Evolutionary conservation across 768 basidiomycete species (phyloP).

Genomic region (Russula vinacea): DNA sequence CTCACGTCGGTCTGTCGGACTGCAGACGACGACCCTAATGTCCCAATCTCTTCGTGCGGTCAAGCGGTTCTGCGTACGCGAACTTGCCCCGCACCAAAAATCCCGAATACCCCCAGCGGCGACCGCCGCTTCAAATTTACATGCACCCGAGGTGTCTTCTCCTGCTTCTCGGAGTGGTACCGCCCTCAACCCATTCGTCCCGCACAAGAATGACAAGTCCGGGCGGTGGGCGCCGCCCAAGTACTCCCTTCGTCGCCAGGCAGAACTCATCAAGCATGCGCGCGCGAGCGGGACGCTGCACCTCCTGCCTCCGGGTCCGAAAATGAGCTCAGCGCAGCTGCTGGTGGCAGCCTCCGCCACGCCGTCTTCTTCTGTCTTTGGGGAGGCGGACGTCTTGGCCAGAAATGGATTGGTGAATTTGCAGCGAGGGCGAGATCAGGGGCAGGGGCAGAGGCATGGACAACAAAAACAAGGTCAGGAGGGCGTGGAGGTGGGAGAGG

Average conservation of each 20-base stretch:
- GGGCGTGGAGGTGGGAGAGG: background rate
- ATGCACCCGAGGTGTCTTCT: background rate
- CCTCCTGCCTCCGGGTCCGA: slow-evolving; percentile 67
- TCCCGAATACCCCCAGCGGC: slow-evolving; percentile 40
- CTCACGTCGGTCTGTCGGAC: background rate
- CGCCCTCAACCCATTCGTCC: slow-evolving; percentile 64
- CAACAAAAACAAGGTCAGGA: background rate
- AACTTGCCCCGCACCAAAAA: slow-evolving; percentile 37
- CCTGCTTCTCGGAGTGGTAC: slow-evolving; percentile 24
- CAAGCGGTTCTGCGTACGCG: slow-evolving; percentile 47
- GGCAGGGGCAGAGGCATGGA: background rate
- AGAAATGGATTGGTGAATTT: slow-evolving; percentile 2
- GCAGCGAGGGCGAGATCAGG: background rate
- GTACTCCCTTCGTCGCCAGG: slow-evolving; percentile 73
- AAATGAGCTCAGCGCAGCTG: slow-evolving; percentile 40
- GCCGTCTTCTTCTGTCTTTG: background rate
- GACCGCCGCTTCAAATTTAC: slow-evolving; percentile 20
- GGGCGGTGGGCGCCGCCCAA: slow-evolving; percentile 66
- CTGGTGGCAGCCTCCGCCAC: slow-evolving; percentile 30
- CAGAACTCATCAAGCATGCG: slow-evolving; percentile 73
- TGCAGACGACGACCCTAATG: background rate
- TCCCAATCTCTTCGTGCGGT: slow-evolving; percentile 37
- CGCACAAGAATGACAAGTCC: slow-evolving; percentile 55
- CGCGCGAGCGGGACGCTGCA: slow-evolving; percentile 50
- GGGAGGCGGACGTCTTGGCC: background rate